Base-by-base conservation (phyloP, 2,329 filamentous ascomycete species). In the Aspergillus oerlinghausenensis region DNA sequence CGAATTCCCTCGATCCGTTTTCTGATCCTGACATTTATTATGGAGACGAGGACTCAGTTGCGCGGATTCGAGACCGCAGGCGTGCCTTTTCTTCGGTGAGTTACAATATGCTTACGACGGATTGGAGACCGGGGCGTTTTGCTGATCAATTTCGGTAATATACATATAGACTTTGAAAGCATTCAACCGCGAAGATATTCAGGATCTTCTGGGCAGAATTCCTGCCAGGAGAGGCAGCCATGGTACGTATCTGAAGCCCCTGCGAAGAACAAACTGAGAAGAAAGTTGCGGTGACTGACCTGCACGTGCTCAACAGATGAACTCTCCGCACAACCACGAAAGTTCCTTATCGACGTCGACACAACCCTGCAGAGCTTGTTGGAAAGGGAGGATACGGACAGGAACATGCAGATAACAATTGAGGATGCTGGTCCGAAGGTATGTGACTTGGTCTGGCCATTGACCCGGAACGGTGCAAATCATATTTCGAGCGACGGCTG, bases 361-460 rank as follows among this genome's bases (percentile, higher is more conserved):
- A 80, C 85, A 23, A 97, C 92, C 0, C 82, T 96, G 56, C 83
- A 92, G 69, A 87, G 84, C 57, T 81, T 99, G 48, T 81, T 91
- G 60, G 84, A 85, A 40, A 88, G 93, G 63, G 94, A 99, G 74
- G 94, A 99, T 70, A 95, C 92, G 29, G 92, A 99, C 75, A 81
- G 84, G 55, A 97, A 99, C 74, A 90, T 91, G 81, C 92, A 97
- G 74, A 99, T 99, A 73, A 99, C 94, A 29, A 96, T 97, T 66
- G 94, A 97, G 70, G 94, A 99, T 76, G 84, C 85, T 62, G 94
- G 94, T 0, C 93, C 94, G 51, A 99, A 97, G 82, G 89, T 88
- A 69, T 48, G 61, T 52, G 32, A 14, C 17, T 23, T 26, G 19
- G 17, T 25, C n/a, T 19, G n/a, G 11, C 6, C 17, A 40, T 52